Evolutionary conservation across 345 rosid genomes (phyloP), one percentile per base, ranked within the genome.

Genomic region (Arabidopsis thaliana): DNA sequence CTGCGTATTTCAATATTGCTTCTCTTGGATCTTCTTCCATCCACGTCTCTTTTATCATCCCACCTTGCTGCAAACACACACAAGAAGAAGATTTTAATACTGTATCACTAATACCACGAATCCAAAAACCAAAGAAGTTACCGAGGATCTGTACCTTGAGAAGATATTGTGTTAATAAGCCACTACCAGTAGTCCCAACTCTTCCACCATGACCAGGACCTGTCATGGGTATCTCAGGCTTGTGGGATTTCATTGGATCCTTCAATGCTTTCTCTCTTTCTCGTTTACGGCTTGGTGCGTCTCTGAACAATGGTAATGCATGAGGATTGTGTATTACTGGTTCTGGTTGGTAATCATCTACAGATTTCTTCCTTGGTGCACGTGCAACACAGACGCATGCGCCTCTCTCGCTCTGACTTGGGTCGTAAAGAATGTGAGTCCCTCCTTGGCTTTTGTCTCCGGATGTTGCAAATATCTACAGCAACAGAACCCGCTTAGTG

Each of bases 11-110:
- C 77, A 92, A 77, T 69, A 95, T 95, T 22, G 99, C 99, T 83
- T 92, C 99, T 77, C 99, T 88, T 48, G 98, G 98, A 84, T 95
- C 99, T 85, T 92, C 98, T 33, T 95, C 98, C 98, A 95, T 95
- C 99, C 99, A 95, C 38, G 98, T 95, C 84, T 92, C 99, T 83
- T 95, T 95, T 74, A 95, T 88, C 99, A 95, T 85, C 67, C 99
- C 99, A 48, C 99, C 98, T 95, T 95, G 97, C 98, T 95, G 91
- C 82, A 84, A 46, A 67, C 51, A 51, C 22, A 48, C 49, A 66
- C 41, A 30, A 7, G 10, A 30, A 7, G 10, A 53, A 10, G 5
- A 3, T n/a, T 36, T 37, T 53, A 46, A 25, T 30, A 45, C 14
- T 14, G 55, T 22, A 8, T 65, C 49, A 63, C 44, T n/a, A 45